Conservation (phyloP, 257 asterid genomes). For the Solanum bukasovii region DNA sequence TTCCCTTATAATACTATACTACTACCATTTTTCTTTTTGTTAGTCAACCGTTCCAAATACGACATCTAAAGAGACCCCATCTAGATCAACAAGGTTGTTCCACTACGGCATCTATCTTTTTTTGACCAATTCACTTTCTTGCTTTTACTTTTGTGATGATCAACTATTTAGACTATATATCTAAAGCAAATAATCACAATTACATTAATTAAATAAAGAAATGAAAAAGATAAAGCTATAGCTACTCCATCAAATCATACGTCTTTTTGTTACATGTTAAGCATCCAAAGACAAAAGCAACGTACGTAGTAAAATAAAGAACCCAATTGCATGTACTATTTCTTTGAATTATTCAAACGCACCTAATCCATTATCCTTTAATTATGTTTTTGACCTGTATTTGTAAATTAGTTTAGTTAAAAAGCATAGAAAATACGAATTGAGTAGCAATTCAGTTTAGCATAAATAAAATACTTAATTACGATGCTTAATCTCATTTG, state of each 20-base stretch:
- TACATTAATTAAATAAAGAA: not conserved
- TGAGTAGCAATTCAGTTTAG: not conserved
- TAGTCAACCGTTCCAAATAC: slow-evolving; percentile 14
- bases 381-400: not conserved
- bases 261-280: not conserved
- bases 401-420: not conserved
- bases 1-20: not conserved
- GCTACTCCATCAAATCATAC: not conserved
- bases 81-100: not conserved
- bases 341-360: not conserved
- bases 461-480: not conserved
- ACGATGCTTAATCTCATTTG: slow-evolving; percentile 15
- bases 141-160: not conserved
- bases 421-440: not conserved
- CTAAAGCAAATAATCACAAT: not conserved
- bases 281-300: not conserved
- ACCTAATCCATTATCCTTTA: slow-evolving; percentile 9
- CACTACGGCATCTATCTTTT: not conserved
- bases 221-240: not conserved
- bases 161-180: not conserved
- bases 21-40: not conserved
- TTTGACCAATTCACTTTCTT: slow-evolving; percentile 6
- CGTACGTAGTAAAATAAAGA: not conserved
- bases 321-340: not conserved
- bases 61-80: not conserved